These are phyloP conservation scores for Podospora anserina DNA, from an alignment of 495 filamentous ascomycete genomes.

Conservation along the genomic window DNA sequence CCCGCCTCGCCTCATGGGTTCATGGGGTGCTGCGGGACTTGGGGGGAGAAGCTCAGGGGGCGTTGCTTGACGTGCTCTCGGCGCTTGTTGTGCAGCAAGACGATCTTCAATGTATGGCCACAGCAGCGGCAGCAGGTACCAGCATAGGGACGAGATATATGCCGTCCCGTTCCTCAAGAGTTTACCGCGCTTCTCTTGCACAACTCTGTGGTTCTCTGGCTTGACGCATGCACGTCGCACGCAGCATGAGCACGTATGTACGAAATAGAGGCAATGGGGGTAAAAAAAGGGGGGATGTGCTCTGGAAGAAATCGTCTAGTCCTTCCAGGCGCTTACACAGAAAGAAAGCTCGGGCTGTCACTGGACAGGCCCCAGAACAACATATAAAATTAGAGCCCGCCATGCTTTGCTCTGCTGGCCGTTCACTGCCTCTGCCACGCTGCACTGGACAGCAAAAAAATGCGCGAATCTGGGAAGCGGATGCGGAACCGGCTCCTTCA, in stretches of 20 bases:
- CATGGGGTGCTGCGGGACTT: conserved; percentile 16
- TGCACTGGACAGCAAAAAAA: conserved; percentile 2
- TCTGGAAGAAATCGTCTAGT: conserved; percentile 29
- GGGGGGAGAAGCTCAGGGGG: conserved; percentile 3
- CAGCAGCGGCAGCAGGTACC: conserved; percentile 5
- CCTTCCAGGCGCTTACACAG: conserved; percentile 34
- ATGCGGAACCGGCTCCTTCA: conserved; percentile 11
- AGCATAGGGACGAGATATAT: not conserved
- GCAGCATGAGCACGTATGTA: conserved; percentile 15
- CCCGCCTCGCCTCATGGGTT: conserved; percentile 31
- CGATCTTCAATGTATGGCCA: conserved; percentile 13
- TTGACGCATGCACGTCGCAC: conserved; percentile 2
- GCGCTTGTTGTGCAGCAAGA: conserved; percentile 37
- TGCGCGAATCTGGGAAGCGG: conserved; percentile 13
- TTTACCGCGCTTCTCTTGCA: conserved; percentile 10
- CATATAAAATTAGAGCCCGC: conserved; percentile 36
- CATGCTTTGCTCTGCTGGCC: conserved; percentile 9
- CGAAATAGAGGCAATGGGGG: conserved; percentile 15
- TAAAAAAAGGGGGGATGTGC: conserved; percentile 26
- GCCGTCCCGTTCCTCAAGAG: not conserved
- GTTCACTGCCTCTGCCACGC: conserved; percentile 14
- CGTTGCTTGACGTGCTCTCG: conserved; percentile 22
- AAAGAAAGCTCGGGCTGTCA: conserved; percentile 28
- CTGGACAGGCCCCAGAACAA: conserved; percentile 28
- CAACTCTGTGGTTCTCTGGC: conserved; percentile 4